Percentiles rank a stretch among this genome's conserved stretches.
Evolutionary conservation across 2,329 filamentous ascomycete genomes (phyloP).

Genomic region (Ceratocystis harringtonii): DNA sequence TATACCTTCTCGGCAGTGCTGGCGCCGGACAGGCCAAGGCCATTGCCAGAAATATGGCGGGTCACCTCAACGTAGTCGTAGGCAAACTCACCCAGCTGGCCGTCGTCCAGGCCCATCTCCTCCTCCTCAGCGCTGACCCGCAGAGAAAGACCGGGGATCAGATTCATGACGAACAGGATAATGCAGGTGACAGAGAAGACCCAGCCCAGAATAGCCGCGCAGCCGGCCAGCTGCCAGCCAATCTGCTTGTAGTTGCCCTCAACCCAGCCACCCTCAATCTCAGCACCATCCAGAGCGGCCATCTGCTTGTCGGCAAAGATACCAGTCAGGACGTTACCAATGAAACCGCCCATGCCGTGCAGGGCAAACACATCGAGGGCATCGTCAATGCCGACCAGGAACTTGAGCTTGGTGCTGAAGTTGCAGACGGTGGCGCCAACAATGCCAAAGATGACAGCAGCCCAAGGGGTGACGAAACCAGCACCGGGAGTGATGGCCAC

Average conservation of each 20-base stretch:
- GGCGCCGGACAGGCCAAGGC: constrained; percentile 14
- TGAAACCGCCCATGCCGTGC: constrained; percentile 70
- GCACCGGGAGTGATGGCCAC: constrained; percentile 78
- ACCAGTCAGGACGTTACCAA: constrained; percentile 64
- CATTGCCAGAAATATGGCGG: constrained; percentile 41
- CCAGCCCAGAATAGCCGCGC: constrained; percentile 48
- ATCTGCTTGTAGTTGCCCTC: constrained; percentile 57
- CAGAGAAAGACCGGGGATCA: constrained; percentile 54
- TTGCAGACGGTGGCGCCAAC: constrained; percentile 56
- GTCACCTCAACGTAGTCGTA: constrained; percentile 67
- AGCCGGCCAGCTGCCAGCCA: constrained; percentile 56
- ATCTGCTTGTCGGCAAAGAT: constrained; percentile 63
- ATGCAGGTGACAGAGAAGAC: constrained; percentile 52
- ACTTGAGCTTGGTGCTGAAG: constrained; percentile 74
- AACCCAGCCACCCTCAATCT: constrained; percentile 50
- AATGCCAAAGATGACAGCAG: constrained; percentile 42
- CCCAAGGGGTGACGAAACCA: constrained; percentile 59
- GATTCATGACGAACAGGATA: constrained; percentile 56
- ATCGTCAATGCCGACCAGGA: constrained; percentile 61
- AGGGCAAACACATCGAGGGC: constrained; percentile 84
- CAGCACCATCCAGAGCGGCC: constrained; percentile 50
- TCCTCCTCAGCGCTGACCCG: constrained; percentile 53
- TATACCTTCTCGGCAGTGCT: constrained; percentile 17
- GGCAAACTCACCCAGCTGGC: constrained; percentile 67
- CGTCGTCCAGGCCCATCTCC: constrained; percentile 55